These are phyloP conservation scores for Clavariopsis aquatica DNA, from an alignment of 495 filamentous ascomycete genomes.

Conservation along the genomic window DNA sequence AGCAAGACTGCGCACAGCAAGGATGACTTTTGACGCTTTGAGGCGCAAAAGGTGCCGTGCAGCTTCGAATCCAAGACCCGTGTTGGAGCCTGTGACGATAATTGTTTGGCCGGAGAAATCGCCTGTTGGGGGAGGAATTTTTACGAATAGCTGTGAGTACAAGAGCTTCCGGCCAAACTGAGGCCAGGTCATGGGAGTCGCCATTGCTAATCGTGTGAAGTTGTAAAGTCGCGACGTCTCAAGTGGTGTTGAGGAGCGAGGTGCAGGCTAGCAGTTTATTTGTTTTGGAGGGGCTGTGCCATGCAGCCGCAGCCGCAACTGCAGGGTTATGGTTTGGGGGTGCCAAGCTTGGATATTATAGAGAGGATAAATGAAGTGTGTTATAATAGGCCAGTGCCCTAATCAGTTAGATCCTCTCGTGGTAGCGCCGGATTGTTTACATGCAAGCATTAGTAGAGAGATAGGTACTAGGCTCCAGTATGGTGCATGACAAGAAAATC, in stretches of 20 bases:
- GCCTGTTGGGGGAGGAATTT: conserved; percentile 41
- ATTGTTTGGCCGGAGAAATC: conserved; percentile 44
- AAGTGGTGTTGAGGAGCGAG: not conserved
- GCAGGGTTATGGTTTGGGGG: too few relatives aligned
- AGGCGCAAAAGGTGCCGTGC: conserved; percentile 43
- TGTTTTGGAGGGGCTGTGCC: too few relatives aligned
- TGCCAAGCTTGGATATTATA: too few relatives aligned
- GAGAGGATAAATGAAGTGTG: too few relatives aligned
- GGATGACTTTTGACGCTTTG: conserved; percentile 38
- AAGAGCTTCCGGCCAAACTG: conserved; percentile 22
- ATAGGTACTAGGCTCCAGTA: too few relatives aligned
- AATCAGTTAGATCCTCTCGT: too few relatives aligned
- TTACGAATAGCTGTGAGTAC: conserved; percentile 50
- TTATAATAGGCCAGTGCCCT: too few relatives aligned
- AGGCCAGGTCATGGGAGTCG: conserved; percentile 3
- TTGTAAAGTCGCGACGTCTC: not conserved
- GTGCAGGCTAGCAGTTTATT: too few relatives aligned
- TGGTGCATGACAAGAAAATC: too few relatives aligned
- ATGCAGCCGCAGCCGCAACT: too few relatives aligned
- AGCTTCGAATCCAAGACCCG: conserved; percentile 42
- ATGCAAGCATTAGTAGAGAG: too few relatives aligned
- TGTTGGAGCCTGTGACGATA: conserved; percentile 43
- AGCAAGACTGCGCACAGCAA: conserved; percentile 39
- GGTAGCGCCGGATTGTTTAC: too few relatives aligned
- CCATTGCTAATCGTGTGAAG: conserved; percentile 4